Evolutionary conservation across 169 alveolate genomes (phyloP).

Genomic region (Pseudocohnilembus persalinus): DNA sequence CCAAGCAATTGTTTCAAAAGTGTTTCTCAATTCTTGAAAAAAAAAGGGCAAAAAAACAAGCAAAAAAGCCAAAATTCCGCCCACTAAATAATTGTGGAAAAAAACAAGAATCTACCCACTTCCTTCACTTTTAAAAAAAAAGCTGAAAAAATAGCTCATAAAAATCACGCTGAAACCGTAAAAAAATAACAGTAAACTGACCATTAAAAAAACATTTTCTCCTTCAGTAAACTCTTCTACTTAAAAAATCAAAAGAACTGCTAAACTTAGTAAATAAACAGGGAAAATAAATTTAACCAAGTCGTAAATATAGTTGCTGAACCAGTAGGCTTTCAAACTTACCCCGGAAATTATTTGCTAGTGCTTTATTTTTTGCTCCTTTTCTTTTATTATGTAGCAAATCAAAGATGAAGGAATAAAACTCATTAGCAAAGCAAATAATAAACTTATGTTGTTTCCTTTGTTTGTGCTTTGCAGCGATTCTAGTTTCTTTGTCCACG

Average conservation of each 20-base stretch:
- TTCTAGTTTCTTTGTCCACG: conserved; percentile 5
- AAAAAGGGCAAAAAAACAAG: conserved; percentile 43
- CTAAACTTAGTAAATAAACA: too few relatives aligned
- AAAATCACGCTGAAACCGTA: conserved; percentile 67
- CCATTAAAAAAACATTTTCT: conserved; percentile 34
- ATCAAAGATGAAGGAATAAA: conserved; percentile 83
- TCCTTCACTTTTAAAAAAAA: conserved; percentile 53
- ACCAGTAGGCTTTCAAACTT: too few relatives aligned
- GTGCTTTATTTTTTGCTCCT: conserved; percentile 76
- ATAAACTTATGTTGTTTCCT: too few relatives aligned
- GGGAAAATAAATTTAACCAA: too few relatives aligned
- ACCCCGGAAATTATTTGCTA: too few relatives aligned
- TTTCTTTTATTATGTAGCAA: conserved; percentile 76
- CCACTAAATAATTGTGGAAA: conserved; percentile 43
- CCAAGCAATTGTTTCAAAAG: conserved; percentile 43
- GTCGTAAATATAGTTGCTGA: too few relatives aligned
- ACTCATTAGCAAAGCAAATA: conserved; percentile 75
- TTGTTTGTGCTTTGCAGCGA: too few relatives aligned
- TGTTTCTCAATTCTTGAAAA: conserved; percentile 36
- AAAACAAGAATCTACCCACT: conserved; percentile 54
- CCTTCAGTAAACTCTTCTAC: conserved; percentile 28
- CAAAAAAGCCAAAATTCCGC: conserved; percentile 52
- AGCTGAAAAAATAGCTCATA: conserved; percentile 58
- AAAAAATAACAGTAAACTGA: conserved; percentile 57
- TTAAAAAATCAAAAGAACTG: too few relatives aligned